A percentile compares a stretch with the other conserved stretches of the same genome.
These are phyloP conservation scores for Diddensiella caesifluorescens DNA, from an alignment of 805 yeast genomes.

Conservation along the genomic window DNA sequence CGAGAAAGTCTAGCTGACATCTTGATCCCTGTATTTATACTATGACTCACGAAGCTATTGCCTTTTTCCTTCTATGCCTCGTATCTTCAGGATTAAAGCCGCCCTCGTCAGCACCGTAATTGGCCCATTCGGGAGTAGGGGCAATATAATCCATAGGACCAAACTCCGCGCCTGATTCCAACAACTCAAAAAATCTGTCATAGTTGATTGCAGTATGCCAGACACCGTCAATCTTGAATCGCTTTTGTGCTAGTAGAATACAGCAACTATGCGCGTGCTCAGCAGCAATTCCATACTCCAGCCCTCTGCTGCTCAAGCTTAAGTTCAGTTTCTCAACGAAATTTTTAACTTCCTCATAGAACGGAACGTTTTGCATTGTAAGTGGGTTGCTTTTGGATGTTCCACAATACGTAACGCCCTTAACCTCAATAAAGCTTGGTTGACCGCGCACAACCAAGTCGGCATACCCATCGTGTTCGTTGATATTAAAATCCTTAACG, in stretches of 20 bases:
- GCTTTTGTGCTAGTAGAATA: constrained; percentile 70
- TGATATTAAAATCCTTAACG: constrained; percentile 89
- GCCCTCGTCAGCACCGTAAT: constrained; percentile 77
- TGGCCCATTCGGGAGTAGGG: constrained; percentile 87
- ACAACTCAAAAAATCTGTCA: constrained; percentile 62
- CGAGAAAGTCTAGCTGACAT: no score
- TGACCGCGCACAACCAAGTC: constrained; percentile 75
- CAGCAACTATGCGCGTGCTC: constrained; percentile 96
- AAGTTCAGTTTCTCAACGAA: constrained; percentile 62
- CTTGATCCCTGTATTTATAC: no score
- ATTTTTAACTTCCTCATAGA: constrained; percentile 78
- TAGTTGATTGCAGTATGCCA: constrained; percentile 93
- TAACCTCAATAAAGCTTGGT: constrained; percentile 86
- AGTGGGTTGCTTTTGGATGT: constrained; percentile 85
- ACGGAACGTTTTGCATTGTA: constrained; percentile 94
- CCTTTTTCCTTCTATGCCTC: constrained; percentile 27
- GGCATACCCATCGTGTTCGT: constrained; percentile 73
- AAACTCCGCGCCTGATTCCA: constrained; percentile 61
- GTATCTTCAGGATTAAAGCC: constrained; percentile 89
- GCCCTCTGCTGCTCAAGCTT: constrained; percentile 60
- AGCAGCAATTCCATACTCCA: constrained; percentile 78
- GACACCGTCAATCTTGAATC: constrained; percentile 60
- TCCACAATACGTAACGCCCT: constrained; percentile 95
- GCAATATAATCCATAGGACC: constrained; percentile 74
- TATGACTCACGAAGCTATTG: no score